Conservation (phyloP, 163 green algal genomes). For the Trebouxia gelatinosa region DNA sequence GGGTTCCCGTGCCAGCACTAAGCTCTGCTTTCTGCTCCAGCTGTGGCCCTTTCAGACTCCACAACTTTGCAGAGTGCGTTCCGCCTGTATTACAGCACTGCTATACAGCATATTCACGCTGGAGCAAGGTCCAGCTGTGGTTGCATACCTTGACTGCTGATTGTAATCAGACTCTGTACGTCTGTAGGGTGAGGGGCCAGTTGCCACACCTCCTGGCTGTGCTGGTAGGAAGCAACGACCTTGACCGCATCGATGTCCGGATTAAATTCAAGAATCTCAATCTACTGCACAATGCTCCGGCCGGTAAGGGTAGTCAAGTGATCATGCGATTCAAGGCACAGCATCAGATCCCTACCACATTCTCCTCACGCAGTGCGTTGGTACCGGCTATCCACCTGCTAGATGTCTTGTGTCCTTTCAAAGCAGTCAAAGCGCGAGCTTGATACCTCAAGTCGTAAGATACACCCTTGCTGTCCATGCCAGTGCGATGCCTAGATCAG, state of each 20-base stretch:
- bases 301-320: not conserved
- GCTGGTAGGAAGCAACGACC: constrained; percentile 40
- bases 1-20: not conserved
- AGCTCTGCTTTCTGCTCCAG: constrained; percentile 22
- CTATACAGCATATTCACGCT: too few species aligned
- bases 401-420: not conserved
- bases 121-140: not conserved
- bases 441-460: constrained; percentile 34
- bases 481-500: too few species aligned
- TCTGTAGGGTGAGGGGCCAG: constrained; percentile 48
- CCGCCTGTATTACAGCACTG: not conserved
- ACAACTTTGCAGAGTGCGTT: not conserved
- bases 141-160: constrained; percentile 7
- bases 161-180: constrained; percentile 46
- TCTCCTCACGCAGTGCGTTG: constrained; percentile 70
- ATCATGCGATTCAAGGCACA: not conserved
- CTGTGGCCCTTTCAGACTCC: not conserved
- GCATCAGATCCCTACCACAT: constrained; percentile 57
- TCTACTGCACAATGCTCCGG: constrained; percentile 8
- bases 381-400: constrained; percentile 70
- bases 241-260: constrained; percentile 46
- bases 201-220: constrained; percentile 72
- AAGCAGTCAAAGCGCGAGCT: constrained; percentile 18
- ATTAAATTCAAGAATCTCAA: constrained; percentile 39
- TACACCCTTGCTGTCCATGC: constrained; percentile 2